Evolutionary conservation across 768 basidiomycete genomes (phyloP).

Genomic region (Suillus variegatus): DNA sequence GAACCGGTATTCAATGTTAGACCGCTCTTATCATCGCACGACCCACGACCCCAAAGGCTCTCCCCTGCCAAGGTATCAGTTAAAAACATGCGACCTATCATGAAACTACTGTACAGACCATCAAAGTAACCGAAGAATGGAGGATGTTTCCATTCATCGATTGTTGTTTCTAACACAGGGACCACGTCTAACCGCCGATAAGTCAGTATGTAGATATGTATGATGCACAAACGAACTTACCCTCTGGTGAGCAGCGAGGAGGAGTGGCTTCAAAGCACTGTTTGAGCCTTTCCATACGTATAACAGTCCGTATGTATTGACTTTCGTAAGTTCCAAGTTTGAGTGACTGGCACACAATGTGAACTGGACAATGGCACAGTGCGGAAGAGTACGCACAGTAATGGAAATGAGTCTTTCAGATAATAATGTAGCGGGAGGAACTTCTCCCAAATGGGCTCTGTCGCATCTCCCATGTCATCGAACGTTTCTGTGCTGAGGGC

Average conservation of each 20-base stretch:
- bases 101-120: conserved; percentile 27
- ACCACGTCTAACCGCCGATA: conserved; percentile 50
- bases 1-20: conserved; percentile 22
- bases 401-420: conserved; percentile 57
- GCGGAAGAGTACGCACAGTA: conserved; percentile 43
- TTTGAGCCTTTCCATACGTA: conserved; percentile 74
- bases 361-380: conserved; percentile 37
- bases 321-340: conserved; percentile 34
- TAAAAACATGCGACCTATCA: not conserved
- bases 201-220: not conserved
- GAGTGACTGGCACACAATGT: conserved; percentile 48
- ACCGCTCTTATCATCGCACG: conserved; percentile 70
- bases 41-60: conserved; percentile 74
- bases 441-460: conserved; percentile 56
- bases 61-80: conserved; percentile 32
- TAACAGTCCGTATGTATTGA: conserved; percentile 77
- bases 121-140: conserved; percentile 61
- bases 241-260: conserved; percentile 73
- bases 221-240: conserved; percentile 15
- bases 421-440: conserved; percentile 59
- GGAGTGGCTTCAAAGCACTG: conserved; percentile 54
- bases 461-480: conserved; percentile 47
- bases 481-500: conserved; percentile 46
- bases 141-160: conserved; percentile 54
- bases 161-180: conserved; percentile 53